A percentile compares a stretch with the other conserved stretches of the same genome.
phyloP scores from a whole-genome alignment of 2,329 filamentous ascomycete genomes.

The Botrytis medusae region DNA sequence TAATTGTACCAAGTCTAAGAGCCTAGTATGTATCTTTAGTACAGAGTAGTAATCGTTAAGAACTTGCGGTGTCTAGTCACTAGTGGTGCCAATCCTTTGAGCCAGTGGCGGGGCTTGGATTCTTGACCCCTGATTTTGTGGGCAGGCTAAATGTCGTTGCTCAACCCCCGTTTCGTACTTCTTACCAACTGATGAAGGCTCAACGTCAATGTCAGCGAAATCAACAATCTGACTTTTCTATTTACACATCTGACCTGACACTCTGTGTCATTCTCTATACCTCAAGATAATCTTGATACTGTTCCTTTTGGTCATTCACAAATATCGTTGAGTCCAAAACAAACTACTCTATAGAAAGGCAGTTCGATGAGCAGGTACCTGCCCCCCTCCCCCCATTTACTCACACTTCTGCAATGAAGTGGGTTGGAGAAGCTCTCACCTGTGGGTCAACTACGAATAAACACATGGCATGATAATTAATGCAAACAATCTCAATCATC shows the following conservation, averaged over 20 bases:
- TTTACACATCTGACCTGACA: not conserved
- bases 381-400: not conserved
- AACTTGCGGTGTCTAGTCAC: conserved; percentile 7
- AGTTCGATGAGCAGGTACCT: not conserved
- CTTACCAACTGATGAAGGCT: not conserved
- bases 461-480: not conserved
- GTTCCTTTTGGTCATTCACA: not conserved
- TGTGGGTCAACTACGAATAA: not conserved
- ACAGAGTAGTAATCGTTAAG: not conserved
- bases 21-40: not conserved
- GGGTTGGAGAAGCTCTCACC: not conserved
- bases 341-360: not conserved
- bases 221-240: not conserved
- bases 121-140: not conserved
- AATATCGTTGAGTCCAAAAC: not conserved
- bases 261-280: not conserved
- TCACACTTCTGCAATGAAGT: not conserved
- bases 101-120: not conserved
- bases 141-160: not conserved
- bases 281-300: not conserved
- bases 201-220: not conserved
- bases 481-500: not conserved
- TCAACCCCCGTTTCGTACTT: not conserved
- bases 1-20: not conserved
- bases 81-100: not conserved